Conservation (phyloP, 2,329 filamentous ascomycete genomes). For the Pseudocercospora crystallina region DNA sequence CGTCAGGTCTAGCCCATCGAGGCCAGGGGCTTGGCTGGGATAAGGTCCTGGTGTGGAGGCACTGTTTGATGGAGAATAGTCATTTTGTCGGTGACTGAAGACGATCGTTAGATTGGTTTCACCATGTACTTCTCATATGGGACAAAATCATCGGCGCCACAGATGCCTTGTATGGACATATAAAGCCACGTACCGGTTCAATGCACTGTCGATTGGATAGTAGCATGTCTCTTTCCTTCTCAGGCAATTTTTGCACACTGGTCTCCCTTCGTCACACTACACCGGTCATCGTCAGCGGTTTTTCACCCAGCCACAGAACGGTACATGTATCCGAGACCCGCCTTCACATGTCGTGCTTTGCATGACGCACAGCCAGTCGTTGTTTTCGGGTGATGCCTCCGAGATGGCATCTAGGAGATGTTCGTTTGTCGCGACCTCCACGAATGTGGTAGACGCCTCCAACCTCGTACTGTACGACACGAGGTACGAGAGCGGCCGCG, state of each 20-base stretch:
- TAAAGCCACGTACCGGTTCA: not conserved
- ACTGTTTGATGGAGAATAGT: no score
- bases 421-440: no score
- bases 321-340: conserved; percentile 14
- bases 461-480: no score
- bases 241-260: conserved; percentile 28
- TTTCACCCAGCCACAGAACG: not conserved
- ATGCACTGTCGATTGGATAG: conserved; percentile 10
- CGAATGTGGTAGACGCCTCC: no score
- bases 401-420: conserved; percentile 24
- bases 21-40: conserved; percentile 4
- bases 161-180: no score
- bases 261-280: conserved; percentile 32
- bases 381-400: conserved; percentile 32
- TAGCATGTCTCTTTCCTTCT: conserved; percentile 28
- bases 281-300: not conserved
- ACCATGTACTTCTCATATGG: no score
- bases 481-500: no score
- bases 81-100: no score
- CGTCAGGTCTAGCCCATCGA: conserved; percentile 29
- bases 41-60: not conserved
- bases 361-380: conserved; percentile 28
- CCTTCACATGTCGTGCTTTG: conserved; percentile 33
- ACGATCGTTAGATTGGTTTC: no score
- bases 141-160: no score